Percentiles rank a stretch among this genome's conserved stretches.
phyloP scores from a whole-genome alignment of 2,329 filamentous ascomycete genomes.

The Colletotrichum sublineola region DNA sequence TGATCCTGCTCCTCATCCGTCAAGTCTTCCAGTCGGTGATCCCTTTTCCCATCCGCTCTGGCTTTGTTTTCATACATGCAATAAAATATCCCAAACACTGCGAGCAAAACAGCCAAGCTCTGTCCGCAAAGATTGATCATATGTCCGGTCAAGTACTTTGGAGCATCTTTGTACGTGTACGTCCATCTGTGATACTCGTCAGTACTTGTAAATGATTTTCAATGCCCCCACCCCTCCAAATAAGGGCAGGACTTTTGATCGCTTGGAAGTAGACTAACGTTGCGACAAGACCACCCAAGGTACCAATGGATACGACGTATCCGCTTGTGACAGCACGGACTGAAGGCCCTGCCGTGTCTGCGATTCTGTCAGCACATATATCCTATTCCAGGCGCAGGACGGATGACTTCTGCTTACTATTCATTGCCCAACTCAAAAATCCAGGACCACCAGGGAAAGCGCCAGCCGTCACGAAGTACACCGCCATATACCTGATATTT shows the following conservation, averaged over 20 bases:
- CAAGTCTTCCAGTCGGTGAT: constrained; percentile 61
- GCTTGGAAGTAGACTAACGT: constrained; percentile 54
- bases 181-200: constrained; percentile 58
- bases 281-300: constrained; percentile 68
- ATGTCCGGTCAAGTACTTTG: constrained; percentile 63
- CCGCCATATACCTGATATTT: constrained; percentile 64
- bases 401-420: constrained; percentile 55
- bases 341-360: constrained; percentile 66
- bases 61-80: constrained; percentile 66
- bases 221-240: neutral
- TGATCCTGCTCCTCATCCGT: constrained; percentile 60
- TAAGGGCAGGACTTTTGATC: neutral
- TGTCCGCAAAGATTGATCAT: constrained; percentile 70
- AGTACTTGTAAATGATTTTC: constrained; percentile 16
- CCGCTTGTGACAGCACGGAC: constrained; percentile 68
- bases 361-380: constrained; percentile 31
- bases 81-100: constrained; percentile 64
- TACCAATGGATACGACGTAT: constrained; percentile 68
- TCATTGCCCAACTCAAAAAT: constrained; percentile 70
- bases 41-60: constrained; percentile 52
- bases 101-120: constrained; percentile 57
- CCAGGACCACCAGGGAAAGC: constrained; percentile 71
- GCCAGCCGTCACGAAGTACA: constrained; percentile 68
- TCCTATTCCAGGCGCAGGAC: neutral
- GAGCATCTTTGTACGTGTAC: constrained; percentile 61